phyloP scores from a whole-genome alignment of 2,329 filamentous ascomycete genomes.

The Pseudocercospora musae region DNA sequence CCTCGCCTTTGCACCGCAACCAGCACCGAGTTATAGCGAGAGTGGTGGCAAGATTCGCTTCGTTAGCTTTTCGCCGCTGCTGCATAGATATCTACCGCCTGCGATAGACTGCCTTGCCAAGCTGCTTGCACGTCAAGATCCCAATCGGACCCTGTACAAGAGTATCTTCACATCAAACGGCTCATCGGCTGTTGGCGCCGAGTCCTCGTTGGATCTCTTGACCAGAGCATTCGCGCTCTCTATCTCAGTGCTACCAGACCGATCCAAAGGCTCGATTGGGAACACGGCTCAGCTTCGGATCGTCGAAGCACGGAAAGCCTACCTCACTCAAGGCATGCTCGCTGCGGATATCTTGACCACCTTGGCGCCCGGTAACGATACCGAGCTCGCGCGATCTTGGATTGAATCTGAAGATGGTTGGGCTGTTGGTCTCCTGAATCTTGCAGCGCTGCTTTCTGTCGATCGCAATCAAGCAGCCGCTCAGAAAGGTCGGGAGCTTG shows the following conservation, averaged over 20 bases:
- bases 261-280: slow-evolving; percentile 53
- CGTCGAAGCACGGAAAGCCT: slow-evolving; percentile 79
- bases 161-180: slow-evolving; percentile 70
- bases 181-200: slow-evolving; percentile 33
- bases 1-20: slow-evolving; percentile 80
- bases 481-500: slow-evolving; percentile 21
- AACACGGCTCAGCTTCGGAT: slow-evolving; percentile 53
- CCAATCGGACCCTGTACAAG: slow-evolving; percentile 82
- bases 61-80: slow-evolving; percentile 70
- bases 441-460: slow-evolving; percentile 69
- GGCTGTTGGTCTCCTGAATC: slow-evolving; percentile 70
- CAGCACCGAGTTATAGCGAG: slow-evolving; percentile 57
- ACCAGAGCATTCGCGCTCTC: slow-evolving; percentile 84
- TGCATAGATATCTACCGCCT: slow-evolving; percentile 84
- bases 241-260: slow-evolving; percentile 78
- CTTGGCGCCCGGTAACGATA: slow-evolving; percentile 50
- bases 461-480: slow-evolving; percentile 43
- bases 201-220: slow-evolving; percentile 70
- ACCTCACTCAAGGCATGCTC: slow-evolving; percentile 86
- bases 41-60: slow-evolving; percentile 61
- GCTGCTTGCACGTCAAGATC: slow-evolving; percentile 85
- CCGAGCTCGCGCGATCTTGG: slow-evolving; percentile 71
- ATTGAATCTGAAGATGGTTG: slow-evolving; percentile 80
- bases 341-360: slow-evolving; percentile 84
- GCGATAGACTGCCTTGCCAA: slow-evolving; percentile 91